A percentile compares a stretch with the other conserved stretches of the same genome.
Conservation (phyloP, 305 asterid genomes). For the Solanum hybrid region DNA sequence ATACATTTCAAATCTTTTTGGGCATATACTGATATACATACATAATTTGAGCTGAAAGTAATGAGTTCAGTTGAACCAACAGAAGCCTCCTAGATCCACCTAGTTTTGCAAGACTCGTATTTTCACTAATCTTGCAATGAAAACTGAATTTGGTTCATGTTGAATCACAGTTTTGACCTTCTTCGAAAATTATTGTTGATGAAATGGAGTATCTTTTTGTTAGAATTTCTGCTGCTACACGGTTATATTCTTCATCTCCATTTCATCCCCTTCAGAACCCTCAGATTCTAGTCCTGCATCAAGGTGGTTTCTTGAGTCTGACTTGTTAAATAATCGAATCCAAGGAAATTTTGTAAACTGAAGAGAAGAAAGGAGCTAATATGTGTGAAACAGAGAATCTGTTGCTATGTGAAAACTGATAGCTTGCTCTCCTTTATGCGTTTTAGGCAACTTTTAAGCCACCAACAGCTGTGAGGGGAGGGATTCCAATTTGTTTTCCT, state of each 20-base stretch:
- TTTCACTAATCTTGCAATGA: background rate
- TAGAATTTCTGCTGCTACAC: background rate
- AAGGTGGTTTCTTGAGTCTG: background rate
- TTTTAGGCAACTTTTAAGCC: conserved; percentile 68
- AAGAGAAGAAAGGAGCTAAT: background rate
- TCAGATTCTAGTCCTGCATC: background rate
- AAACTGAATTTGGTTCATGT: background rate
- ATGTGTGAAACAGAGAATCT: background rate
- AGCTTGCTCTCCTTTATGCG: background rate
- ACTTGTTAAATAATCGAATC: background rate
- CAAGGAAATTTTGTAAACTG: background rate
- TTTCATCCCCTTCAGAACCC: background rate
- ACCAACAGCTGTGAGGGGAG: conserved; percentile 77
- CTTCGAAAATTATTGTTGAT: background rate
- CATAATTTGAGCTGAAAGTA: background rate
- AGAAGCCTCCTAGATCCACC: background rate
- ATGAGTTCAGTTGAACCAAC: background rate
- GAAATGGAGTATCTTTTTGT: background rate
- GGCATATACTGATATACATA: background rate
- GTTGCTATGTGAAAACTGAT: background rate
- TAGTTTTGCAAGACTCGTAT: background rate
- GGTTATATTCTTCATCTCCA: background rate
- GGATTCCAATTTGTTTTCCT: conserved; percentile 74
- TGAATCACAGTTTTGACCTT: background rate
- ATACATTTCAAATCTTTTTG: background rate